Percentiles rank a stretch among this genome's conserved stretches.
Evolutionary conservation across 2,329 filamentous ascomycete genomes (phyloP).

Genomic region (Colletotrichum karsti): DNA sequence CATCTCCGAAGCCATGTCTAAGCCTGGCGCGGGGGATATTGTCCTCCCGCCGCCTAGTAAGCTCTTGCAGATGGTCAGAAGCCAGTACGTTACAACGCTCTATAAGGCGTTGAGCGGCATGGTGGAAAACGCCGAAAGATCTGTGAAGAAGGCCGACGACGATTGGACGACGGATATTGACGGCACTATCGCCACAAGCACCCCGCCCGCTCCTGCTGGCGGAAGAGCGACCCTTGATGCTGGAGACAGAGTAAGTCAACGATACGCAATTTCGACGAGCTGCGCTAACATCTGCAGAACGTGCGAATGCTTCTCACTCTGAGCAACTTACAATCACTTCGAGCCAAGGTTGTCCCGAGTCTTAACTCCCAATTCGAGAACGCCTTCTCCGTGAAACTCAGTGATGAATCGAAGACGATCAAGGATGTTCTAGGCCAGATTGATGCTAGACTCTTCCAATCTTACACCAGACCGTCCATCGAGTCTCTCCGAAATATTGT

Average conservation of each 20-base stretch:
- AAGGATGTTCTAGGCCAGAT: constrained; percentile 91
- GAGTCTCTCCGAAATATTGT: constrained; percentile 76
- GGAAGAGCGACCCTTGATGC: constrained; percentile 61
- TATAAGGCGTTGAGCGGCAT: constrained; percentile 95
- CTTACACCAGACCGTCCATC: constrained; percentile 84
- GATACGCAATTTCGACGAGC: neutral
- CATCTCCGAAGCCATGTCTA: constrained; percentile 83
- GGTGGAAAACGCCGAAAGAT: constrained; percentile 93
- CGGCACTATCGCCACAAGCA: constrained; percentile 43
- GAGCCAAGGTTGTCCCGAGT: constrained; percentile 82
- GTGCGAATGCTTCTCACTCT: constrained; percentile 93
- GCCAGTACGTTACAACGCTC: constrained; percentile 90
- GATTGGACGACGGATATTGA: constrained; percentile 64
- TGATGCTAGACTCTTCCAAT: constrained; percentile 88
- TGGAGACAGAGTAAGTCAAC: constrained; percentile 60
- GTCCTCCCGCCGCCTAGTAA: constrained; percentile 87
- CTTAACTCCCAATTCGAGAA: constrained; percentile 95
- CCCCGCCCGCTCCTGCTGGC: constrained; percentile 45
- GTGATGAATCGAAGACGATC: constrained; percentile 92
- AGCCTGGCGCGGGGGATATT: constrained; percentile 78
- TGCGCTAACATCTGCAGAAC: constrained; percentile 63
- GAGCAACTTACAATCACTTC: constrained; percentile 87
- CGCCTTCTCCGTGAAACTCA: constrained; percentile 91
- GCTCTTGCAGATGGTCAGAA: constrained; percentile 87
- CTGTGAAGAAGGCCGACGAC: constrained; percentile 70